Base-by-base conservation (phyloP, 768 basidiomycete species). In the Suillus fuscotomentosus region DNA sequence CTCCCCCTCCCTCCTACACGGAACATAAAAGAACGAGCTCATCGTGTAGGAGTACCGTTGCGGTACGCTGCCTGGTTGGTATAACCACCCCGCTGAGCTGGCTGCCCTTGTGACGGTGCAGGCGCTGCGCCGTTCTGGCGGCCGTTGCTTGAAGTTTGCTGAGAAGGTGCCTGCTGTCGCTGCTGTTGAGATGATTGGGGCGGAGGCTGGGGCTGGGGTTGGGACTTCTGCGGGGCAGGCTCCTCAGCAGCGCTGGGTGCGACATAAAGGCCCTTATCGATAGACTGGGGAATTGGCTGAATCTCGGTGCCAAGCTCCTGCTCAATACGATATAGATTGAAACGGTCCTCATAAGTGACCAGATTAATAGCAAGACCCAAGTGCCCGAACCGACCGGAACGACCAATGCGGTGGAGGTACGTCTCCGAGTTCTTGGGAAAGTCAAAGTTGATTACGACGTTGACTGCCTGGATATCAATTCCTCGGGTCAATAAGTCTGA, bases 371-470 rank as follows among this genome's bases (percentile, higher is more conserved):
- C 97, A 55, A 99, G 83, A 72, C 97, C 97, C 68, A 99, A 80
- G 77, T 99, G 97, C 62, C 97, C 97, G 73, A 97, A 99, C 60
- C 97, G 92, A 62, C 97, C 97, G 3, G 94, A 96, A 66, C 97
- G 95, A 73, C 97, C 97, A 73, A 99, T 99, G 68, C 97, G 91
- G 77, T 99, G 97, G 24, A 99, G 88, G 79, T 99, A 99, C 3
- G 97, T 98, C 78, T 99, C 97, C 66, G 94, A 93, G 76, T 96
- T 98, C 85, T 98, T 97, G 66, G 97, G 97, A 79, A 99, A 97
- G 77, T 99, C 97, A 73, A 99, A 99, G 81, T 98, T 99, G 85
- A 99, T 98, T 73, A 99, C 97, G 76, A 99, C 97, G 79, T 99
- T 99, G 67, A 99, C 97, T 65, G 97, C 97, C 81, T 98, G 97